Evolutionary conservation across 2,329 filamentous ascomycete genomes (phyloP).

Genomic region (Sclerotinia sclerotiorum): DNA sequence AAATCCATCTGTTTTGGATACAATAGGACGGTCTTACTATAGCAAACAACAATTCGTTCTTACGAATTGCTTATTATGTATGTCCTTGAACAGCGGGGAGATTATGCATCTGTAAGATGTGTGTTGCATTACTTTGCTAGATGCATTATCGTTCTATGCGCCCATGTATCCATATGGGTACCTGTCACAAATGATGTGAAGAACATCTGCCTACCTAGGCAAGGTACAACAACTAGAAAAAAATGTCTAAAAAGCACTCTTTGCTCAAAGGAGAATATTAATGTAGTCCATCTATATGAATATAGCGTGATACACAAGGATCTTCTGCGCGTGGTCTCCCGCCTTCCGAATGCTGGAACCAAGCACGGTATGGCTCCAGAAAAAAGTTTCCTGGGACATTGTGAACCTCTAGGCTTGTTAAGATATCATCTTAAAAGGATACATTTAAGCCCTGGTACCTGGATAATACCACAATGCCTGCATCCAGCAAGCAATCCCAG

Average conservation of each 20-base stretch:
- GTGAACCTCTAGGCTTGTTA: conserved; percentile 14
- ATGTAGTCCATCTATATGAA: conserved; percentile 19
- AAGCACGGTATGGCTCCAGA: conserved; percentile 25
- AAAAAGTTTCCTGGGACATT: conserved; percentile 28
- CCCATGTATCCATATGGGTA: background rate
- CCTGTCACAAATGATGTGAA: conserved; percentile 9
- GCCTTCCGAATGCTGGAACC: conserved; percentile 31
- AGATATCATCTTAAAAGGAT: conserved; percentile 19
- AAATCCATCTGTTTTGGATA: background rate
- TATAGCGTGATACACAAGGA: conserved; percentile 36
- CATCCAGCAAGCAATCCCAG: conserved; percentile 31
- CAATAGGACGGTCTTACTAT: background rate
- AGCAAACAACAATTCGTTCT: background rate
- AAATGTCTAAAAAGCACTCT: conserved; percentile 15
- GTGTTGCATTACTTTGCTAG: background rate
- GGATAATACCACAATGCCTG: conserved; percentile 26
- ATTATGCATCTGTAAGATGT: conserved; percentile 19
- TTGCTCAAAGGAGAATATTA: conserved; percentile 18
- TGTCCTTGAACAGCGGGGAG: conserved; percentile 2
- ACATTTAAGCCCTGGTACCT: conserved; percentile 24
- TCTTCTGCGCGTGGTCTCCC: conserved; percentile 31
- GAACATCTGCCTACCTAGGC: conserved; percentile 14
- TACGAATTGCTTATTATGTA: background rate
- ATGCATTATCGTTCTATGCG: conserved; percentile 21
- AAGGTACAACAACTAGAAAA: conserved; percentile 15